These are phyloP conservation scores for Ceratobasidium sp. DNA, from an alignment of 1,284 basidiomycete genomes.

Conservation along the genomic window DNA sequence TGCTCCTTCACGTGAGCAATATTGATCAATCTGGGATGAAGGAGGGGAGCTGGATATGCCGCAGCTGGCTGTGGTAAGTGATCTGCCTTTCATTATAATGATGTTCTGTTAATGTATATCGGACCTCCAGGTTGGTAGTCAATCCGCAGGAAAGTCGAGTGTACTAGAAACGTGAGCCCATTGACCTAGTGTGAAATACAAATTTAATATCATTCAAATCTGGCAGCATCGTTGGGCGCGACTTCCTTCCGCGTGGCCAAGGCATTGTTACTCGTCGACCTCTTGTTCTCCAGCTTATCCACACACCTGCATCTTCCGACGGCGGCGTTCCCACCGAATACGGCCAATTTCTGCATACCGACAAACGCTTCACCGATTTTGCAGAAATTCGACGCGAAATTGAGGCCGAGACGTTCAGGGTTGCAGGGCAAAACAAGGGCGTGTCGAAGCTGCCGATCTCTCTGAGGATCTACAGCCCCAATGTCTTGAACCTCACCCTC, in stretches of 20 bases:
- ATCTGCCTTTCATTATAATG: conserved; percentile 7
- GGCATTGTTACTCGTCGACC: conserved; percentile 97
- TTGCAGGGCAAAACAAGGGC: conserved; percentile 99
- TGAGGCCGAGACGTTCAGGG: conserved; percentile 96
- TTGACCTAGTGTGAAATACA: conserved; percentile 2
- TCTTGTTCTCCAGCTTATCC: conserved; percentile 94
- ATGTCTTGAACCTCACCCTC: conserved; percentile 93
- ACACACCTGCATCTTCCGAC: conserved; percentile 71
- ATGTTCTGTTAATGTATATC: conserved; percentile 10
- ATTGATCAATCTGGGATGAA: conserved; percentile 51
- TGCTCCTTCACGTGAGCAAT: conserved; percentile 34
- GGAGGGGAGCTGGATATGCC: conserved; percentile 89
- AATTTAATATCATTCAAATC: conserved; percentile 8
- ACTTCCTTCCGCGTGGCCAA: conserved; percentile 93
- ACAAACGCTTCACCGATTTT: conserved; percentile 96
- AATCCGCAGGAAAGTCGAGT: conserved; percentile 87
- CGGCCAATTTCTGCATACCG: conserved; percentile 96
- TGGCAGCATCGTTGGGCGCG: conserved; percentile 87
- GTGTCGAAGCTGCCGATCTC: conserved; percentile 96
- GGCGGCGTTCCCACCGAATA: conserved; percentile 71
- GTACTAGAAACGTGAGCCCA: conserved; percentile 80
- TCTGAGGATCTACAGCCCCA: conserved; percentile 92
- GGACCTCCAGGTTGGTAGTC: conserved; percentile 75
- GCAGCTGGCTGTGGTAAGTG: conserved; percentile 77
- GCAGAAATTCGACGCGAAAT: conserved; percentile 95